These are phyloP conservation scores for Verticillium albo-atrum DNA, from an alignment of 2,329 filamentous ascomycete species.

Conservation along the genomic window DNA sequence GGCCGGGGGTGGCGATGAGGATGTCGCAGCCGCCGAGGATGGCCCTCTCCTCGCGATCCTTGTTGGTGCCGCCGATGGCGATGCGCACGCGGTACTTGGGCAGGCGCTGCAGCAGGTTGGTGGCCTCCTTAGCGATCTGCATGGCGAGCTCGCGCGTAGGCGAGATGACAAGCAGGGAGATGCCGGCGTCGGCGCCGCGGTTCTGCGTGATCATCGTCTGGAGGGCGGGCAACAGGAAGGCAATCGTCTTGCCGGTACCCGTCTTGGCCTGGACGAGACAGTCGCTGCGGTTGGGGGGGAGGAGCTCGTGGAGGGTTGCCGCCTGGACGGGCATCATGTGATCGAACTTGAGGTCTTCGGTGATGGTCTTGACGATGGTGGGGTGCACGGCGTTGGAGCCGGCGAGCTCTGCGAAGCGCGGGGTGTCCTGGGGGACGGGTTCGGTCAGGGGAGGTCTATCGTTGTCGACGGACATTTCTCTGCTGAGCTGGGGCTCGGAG, in stretches of 20 bases:
- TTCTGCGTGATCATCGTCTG: conserved; percentile 61
- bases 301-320: conserved; percentile 42
- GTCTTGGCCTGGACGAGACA: conserved; percentile 79
- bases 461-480: background rate
- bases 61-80: conserved; percentile 77
- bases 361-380: conserved; percentile 41
- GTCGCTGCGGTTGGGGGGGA: conserved; percentile 39
- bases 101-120: conserved; percentile 64
- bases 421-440: conserved; percentile 36
- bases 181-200: conserved; percentile 26
- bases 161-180: conserved; percentile 62
- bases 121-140: conserved; percentile 69
- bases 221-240: conserved; percentile 78
- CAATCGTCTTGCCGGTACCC: conserved; percentile 81
- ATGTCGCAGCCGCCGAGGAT: conserved; percentile 72
- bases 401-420: conserved; percentile 40
- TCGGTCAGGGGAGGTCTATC: conserved; percentile 29
- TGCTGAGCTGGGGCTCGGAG: background rate
- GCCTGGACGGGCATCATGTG: conserved; percentile 54
- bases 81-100: conserved; percentile 72
- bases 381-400: conserved; percentile 38
- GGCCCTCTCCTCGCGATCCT: conserved; percentile 64
- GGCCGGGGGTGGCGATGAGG: conserved; percentile 75
- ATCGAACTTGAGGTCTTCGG: conserved; percentile 42
- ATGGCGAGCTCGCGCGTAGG: conserved; percentile 68